These are phyloP conservation scores for Hebeloma cylindrosporum DNA, from an alignment of 768 basidiomycete species.

Conservation along the genomic window DNA sequence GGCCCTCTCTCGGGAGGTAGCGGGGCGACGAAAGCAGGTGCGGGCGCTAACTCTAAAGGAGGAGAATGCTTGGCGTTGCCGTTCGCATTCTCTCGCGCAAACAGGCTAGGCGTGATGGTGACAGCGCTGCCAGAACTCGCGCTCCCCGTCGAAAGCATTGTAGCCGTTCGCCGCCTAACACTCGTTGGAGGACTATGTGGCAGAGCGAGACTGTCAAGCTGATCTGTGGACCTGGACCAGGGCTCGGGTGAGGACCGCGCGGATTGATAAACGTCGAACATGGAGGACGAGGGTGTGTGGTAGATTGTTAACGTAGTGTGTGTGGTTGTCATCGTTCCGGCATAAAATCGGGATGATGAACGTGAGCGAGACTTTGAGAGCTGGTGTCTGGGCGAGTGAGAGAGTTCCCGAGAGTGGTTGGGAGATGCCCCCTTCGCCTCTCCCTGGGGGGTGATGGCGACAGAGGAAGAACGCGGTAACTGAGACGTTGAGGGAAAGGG, in stretches of 20 bases:
- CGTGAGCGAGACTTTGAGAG: constrained; percentile 47
- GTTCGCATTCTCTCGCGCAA: constrained; percentile 35
- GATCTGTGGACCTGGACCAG: not conserved
- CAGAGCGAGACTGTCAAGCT: constrained; percentile 1
- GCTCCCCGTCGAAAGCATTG: constrained; percentile 31
- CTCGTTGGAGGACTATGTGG: constrained; percentile 16
- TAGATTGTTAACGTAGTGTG: constrained; percentile 62
- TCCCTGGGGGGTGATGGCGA: constrained; percentile 24
- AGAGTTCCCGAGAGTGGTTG: constrained; percentile 16
- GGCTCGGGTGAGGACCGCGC: constrained; percentile 58
- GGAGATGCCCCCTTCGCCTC: too few species aligned
- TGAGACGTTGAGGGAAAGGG: not conserved
- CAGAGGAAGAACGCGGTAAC: constrained; percentile 28
- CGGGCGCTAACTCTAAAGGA: constrained; percentile 17
- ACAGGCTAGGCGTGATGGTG: constrained; percentile 63
- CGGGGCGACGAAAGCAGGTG: constrained; percentile 12
- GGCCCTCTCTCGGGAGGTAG: constrained; percentile 54
- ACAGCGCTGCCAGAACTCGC: constrained; percentile 48
- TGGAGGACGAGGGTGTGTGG: constrained; percentile 79
- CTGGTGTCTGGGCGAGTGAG: constrained; percentile 29
- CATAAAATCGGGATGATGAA: constrained; percentile 40
- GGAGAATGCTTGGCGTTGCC: constrained; percentile 6
- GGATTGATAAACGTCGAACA: constrained; percentile 64
- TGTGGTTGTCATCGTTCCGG: constrained; percentile 57
- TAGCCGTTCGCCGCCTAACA: constrained; percentile 24